These are phyloP conservation scores for Passalora sequoiae DNA, from an alignment of 2,329 filamentous ascomycete species.

Conservation along the genomic window DNA sequence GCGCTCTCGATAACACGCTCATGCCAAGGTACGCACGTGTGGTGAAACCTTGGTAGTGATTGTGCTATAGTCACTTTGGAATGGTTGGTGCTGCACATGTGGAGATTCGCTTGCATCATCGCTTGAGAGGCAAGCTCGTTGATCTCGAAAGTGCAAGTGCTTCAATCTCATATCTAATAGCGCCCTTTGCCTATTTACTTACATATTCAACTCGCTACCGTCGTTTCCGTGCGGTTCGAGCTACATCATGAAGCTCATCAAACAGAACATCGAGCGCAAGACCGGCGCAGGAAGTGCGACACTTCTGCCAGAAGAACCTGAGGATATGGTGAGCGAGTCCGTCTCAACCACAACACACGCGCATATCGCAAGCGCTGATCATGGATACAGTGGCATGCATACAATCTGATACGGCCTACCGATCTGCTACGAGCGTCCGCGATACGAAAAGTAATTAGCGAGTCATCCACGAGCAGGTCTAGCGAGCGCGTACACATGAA, in stretches of 20 bases:
- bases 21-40: constrained; percentile 5
- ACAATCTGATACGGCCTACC: constrained; percentile 63
- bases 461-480: constrained; percentile 56
- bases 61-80: background rate
- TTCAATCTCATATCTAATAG: too few relatives aligned
- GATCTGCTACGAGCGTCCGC: constrained; percentile 63
- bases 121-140: too few relatives aligned
- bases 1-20: constrained; percentile 9
- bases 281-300: constrained; percentile 62
- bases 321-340: constrained; percentile 59
- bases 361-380: constrained; percentile 8
- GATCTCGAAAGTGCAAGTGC: too few relatives aligned
- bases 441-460: constrained; percentile 59
- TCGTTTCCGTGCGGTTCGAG: too few relatives aligned
- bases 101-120: too few relatives aligned
- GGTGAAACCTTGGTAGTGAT: background rate
- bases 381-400: constrained; percentile 60
- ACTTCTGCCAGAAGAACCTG: constrained; percentile 65
- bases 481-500: constrained; percentile 59
- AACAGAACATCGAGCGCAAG: constrained; percentile 58
- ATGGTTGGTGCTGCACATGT: background rate
- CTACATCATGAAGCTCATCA: constrained; percentile 58
- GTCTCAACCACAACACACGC: constrained; percentile 2
- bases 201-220: too few relatives aligned
- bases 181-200: too few relatives aligned